These are phyloP conservation scores for Epichloe sp. DNA, from an alignment of 2,329 filamentous ascomycete genomes.

Conservation along the genomic window DNA sequence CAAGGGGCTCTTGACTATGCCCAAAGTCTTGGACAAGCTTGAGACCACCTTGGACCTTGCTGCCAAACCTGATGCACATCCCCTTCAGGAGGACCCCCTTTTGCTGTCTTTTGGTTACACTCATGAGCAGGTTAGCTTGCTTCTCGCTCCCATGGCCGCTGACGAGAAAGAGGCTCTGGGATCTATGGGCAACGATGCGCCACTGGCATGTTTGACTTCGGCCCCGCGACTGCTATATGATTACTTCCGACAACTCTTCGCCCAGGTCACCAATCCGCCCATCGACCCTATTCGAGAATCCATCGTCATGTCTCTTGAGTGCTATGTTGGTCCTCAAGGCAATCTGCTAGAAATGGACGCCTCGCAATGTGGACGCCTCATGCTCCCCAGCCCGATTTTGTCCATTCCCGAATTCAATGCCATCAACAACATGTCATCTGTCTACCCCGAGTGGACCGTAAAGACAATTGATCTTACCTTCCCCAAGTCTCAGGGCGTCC, in stretches of 20 bases:
- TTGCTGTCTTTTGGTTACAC: constrained; percentile 87
- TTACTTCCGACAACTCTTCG: constrained; percentile 96
- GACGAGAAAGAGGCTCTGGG: constrained; percentile 95
- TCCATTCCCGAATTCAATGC: constrained; percentile 86
- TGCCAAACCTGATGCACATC: constrained; percentile 51
- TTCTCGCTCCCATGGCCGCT: constrained; percentile 89
- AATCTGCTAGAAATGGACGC: constrained; percentile 90
- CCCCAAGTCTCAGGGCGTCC: constrained; percentile 67
- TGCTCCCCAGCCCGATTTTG: constrained; percentile 78
- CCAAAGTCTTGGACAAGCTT: constrained; percentile 54
- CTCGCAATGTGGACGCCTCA: constrained; percentile 73
- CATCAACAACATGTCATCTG: constrained; percentile 59
- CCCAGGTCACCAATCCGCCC: constrained; percentile 93
- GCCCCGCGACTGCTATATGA: constrained; percentile 83
- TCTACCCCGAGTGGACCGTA: constrained; percentile 73
- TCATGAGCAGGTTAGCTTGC: constrained; percentile 83
- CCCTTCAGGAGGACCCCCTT: constrained; percentile 71
- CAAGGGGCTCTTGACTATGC: constrained; percentile 69
- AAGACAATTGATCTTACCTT: constrained; percentile 89
- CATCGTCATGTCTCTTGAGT: constrained; percentile 95
- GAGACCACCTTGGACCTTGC: constrained; percentile 50
- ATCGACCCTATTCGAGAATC: constrained; percentile 96
- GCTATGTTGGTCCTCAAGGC: constrained; percentile 90
- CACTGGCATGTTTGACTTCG: constrained; percentile 79
- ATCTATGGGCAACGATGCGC: constrained; percentile 96